phyloP scores from a whole-genome alignment of 202 grass and related monocot species.

The Dendrocalamus latiflorus region DNA sequence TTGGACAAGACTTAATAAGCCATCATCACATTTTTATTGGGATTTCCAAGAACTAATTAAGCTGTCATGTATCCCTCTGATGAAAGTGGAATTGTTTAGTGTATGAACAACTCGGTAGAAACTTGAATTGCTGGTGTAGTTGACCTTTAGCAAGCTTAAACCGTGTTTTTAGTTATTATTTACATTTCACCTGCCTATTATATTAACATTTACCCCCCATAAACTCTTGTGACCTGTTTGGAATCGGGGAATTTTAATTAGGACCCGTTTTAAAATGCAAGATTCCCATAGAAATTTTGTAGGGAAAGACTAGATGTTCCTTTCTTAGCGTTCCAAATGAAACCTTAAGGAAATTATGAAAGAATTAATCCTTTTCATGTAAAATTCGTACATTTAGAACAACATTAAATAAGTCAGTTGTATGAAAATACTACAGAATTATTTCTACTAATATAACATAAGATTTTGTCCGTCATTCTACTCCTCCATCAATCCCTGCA shows the following conservation, averaged over 20 bases:
- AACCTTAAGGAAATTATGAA: neutral
- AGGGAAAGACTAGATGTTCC: no score
- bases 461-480: no score
- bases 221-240: neutral
- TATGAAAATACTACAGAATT: no score
- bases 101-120: neutral
- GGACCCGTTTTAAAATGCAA: no score
- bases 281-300: no score
- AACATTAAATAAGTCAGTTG: no score
- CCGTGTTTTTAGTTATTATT: neutral
- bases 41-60: neutral
- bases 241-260: neutral
- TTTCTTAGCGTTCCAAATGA: neutral
- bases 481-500: no score
- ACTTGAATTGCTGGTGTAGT: neutral
- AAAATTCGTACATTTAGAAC: no score
- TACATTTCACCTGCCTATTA: neutral
- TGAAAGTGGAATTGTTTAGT: neutral
- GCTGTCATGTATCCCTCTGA: neutral
- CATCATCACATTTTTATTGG: neutral
- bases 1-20: neutral
- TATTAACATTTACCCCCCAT: neutral
- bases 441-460: no score
- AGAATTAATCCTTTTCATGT: no score
- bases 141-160: neutral